These are phyloP conservation scores for Phlebiopsis gigantea DNA, from an alignment of 768 basidiomycete species.

Conservation along the genomic window DNA sequence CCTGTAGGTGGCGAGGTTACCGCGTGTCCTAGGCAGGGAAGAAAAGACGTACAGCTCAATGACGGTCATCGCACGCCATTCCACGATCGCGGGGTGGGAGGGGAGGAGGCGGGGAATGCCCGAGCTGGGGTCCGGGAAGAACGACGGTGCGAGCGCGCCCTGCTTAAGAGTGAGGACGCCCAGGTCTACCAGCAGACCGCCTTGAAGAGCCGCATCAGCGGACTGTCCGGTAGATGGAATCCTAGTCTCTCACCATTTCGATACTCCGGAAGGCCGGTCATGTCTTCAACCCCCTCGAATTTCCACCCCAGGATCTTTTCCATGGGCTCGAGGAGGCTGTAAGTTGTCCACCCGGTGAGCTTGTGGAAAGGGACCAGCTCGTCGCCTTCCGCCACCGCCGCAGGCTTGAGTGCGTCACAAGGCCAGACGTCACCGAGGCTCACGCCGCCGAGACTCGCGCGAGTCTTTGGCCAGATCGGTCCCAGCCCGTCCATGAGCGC, in stretches of 20 bases:
- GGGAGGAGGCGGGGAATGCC: conserved; percentile 62
- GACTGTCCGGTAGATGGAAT: background rate
- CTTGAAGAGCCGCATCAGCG: conserved; percentile 30
- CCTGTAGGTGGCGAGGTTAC: conserved; percentile 32
- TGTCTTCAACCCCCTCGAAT: conserved; percentile 74
- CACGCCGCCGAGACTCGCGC: conserved; percentile 60
- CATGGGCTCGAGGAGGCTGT: conserved; percentile 82
- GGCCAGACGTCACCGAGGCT: conserved; percentile 94
- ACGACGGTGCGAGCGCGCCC: conserved; percentile 37
- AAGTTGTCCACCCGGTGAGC: conserved; percentile 90
- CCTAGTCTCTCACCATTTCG: conserved; percentile 63
- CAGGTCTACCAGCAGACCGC: conserved; percentile 83
- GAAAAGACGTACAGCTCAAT: conserved; percentile 67
- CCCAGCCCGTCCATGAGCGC: conserved; percentile 78
- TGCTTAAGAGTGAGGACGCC: conserved; percentile 71
- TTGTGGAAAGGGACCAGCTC: conserved; percentile 94
- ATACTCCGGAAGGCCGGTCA: conserved; percentile 94
- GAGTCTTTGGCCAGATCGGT: conserved; percentile 82
- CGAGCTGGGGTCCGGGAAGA: conserved; percentile 39
- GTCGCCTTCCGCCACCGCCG: conserved; percentile 43
- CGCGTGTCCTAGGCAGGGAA: background rate
- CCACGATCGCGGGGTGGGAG: conserved; percentile 87
- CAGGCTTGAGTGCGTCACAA: conserved; percentile 47
- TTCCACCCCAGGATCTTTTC: conserved; percentile 74
- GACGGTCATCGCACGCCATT: conserved; percentile 96